phyloP scores from a whole-genome alignment of 2,329 filamentous ascomycete genomes.

The Cercospora brassicicola region DNA sequence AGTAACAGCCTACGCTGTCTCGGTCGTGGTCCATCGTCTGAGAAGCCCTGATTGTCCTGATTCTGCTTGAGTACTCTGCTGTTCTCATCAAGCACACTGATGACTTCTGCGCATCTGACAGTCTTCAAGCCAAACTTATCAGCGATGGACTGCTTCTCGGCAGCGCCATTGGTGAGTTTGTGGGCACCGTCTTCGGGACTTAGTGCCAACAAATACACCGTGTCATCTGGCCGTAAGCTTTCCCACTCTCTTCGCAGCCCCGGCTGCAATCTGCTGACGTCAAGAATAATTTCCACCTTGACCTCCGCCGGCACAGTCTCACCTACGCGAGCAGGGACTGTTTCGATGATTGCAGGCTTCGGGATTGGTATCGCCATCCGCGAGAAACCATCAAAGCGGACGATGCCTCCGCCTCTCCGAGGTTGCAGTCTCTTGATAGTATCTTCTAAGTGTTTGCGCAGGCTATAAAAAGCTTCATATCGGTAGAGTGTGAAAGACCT shows the following conservation, averaged over 20 bases:
- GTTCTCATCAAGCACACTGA: constrained; percentile 83
- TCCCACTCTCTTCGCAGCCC: constrained; percentile 86
- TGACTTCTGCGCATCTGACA: constrained; percentile 79
- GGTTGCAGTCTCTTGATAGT: constrained; percentile 77
- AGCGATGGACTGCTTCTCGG: constrained; percentile 54
- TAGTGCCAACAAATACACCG: constrained; percentile 81
- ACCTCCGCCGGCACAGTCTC: constrained; percentile 62
- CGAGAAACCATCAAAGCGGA: constrained; percentile 77
- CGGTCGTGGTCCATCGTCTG: constrained; percentile 63
- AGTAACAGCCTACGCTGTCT: constrained; percentile 71
- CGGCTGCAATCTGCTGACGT: constrained; percentile 76
- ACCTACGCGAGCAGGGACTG: constrained; percentile 78
- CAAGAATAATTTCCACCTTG: constrained; percentile 49
- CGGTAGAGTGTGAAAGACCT: constrained; percentile 85
- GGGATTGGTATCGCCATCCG: constrained; percentile 87
- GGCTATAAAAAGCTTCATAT: constrained; percentile 88
- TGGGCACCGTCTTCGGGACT: constrained; percentile 59
- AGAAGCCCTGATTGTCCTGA: constrained; percentile 51
- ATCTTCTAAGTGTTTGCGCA: constrained; percentile 85
- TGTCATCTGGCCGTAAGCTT: constrained; percentile 77
- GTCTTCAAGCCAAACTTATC: constrained; percentile 64
- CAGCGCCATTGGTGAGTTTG: constrained; percentile 55
- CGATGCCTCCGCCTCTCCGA: constrained; percentile 61
- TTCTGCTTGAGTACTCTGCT: constrained; percentile 68
- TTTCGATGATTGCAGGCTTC: constrained; percentile 83